phyloP scores from a whole-genome alignment of 2,329 filamentous ascomycete genomes.

The Penicillium sp. region DNA sequence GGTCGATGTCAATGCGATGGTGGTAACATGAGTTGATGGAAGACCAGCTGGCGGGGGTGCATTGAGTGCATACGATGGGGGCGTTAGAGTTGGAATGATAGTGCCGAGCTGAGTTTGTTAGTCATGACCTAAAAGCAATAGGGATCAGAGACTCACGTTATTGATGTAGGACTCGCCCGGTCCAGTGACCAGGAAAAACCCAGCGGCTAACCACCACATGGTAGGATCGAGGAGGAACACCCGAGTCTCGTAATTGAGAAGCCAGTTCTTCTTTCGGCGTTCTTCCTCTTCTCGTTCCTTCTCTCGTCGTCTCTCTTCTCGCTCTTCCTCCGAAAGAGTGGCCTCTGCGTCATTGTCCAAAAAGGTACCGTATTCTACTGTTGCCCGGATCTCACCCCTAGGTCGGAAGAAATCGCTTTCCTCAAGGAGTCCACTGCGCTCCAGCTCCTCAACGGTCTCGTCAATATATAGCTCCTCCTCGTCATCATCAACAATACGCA shows the following conservation, averaged over 20 bases:
- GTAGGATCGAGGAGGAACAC: conserved; percentile 82
- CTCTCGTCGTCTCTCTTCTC: conserved; percentile 38
- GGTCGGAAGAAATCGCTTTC: conserved; percentile 71
- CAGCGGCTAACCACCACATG: conserved; percentile 92
- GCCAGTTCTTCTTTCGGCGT: conserved; percentile 77
- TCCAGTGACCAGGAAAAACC: conserved; percentile 90
- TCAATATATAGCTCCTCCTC: conserved; percentile 73
- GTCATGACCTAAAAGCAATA: not conserved
- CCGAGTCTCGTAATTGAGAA: conserved; percentile 87
- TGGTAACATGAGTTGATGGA: conserved; percentile 82
- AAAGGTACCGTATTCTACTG: conserved; percentile 41
- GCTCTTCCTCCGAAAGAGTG: conserved; percentile 43
- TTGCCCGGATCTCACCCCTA: conserved; percentile 46
- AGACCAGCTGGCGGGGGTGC: conserved; percentile 57
- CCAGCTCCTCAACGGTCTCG: conserved; percentile 85
- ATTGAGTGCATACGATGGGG: conserved; percentile 55
- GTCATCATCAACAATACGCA: conserved; percentile 79
- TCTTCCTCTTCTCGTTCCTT: conserved; percentile 54
- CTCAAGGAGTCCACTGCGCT: conserved; percentile 74
- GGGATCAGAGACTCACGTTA: conserved; percentile 55
- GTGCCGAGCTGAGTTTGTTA: conserved; percentile 65
- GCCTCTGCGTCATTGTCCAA: conserved; percentile 40
- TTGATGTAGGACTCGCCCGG: conserved; percentile 98
- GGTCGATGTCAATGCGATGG: conserved; percentile 87
- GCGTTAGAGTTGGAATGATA: conserved; percentile 81